Evolutionary conservation across 768 basidiomycete species (phyloP), one percentile per base, ranked within the genome.

Genomic region (Phanerodontia chrysosporium): DNA sequence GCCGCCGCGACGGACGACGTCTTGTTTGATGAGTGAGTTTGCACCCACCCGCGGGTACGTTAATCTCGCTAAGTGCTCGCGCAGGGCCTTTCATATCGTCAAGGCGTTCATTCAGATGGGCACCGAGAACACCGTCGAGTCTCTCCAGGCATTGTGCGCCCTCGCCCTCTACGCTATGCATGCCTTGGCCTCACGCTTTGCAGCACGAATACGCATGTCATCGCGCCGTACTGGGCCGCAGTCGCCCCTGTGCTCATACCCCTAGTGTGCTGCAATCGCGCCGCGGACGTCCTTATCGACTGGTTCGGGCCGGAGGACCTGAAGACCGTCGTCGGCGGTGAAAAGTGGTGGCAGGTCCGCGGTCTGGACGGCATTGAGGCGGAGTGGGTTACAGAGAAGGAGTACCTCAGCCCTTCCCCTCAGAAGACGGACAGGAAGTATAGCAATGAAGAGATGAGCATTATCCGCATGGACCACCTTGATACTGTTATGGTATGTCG

Each of bases 301-400:
- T 89, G 85, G 75, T 84, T 91, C 55, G 87, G 88, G 1, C 84
- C 87, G 0, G 83, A 88, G 30, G 83, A 86, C 61, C 79, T 90
- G 28, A 80, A 82, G 66, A 70, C 76, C 28, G 81, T 89, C 14
- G 85, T 89, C 10, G 91, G 91, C 27, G 91, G 90, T 2, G 82
- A 83, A 58, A 77, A 84, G 57, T 93, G 90, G 91, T 92, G 90
- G 91, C 89, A 91, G 71, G 84, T 90, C 30, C 79, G 89, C 42
- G 86, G 86, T 7, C 72, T 89, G 29, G 79, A 83, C 56, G 89
- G 89, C 1, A 73, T 90, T 1, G 87, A 90, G 59, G 82, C 74
- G 2, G 83, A 85, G 67, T 84, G 83, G 83, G 75, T 85, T 28
- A 79, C 83, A 0, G 78, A 83, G 64, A 78, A 78, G 62, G 75